Conservation (phyloP, 805 yeast genomes). For the Candida insectalens region DNA sequence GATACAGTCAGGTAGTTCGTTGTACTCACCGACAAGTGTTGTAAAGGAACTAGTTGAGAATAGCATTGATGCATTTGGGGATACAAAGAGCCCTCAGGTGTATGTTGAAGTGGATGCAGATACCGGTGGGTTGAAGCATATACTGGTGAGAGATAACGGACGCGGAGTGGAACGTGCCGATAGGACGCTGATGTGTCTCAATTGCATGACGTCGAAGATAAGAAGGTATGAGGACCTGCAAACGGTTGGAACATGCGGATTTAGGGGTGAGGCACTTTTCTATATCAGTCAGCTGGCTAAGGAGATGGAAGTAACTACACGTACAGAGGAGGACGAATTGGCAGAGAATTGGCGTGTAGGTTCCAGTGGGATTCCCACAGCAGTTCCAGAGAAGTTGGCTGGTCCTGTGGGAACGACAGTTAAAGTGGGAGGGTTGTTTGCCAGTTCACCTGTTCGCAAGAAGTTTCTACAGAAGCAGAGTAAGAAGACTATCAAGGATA, state of each 20-base stretch:
- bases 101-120: conserved; percentile 27
- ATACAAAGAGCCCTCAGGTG: conserved; percentile 15
- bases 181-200: conserved; percentile 26
- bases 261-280: conserved; percentile 41
- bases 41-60: conserved; percentile 33
- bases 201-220: conserved; percentile 35
- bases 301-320: conserved; percentile 22
- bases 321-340: conserved; percentile 19
- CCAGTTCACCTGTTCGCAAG: conserved; percentile 24
- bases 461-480: conserved; percentile 20
- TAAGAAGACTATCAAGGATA: conserved; percentile 14
- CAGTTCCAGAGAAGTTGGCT: conserved; percentile 14
- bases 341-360: conserved; percentile 29
- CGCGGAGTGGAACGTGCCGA: conserved; percentile 24
- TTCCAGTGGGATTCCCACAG: conserved; percentile 16
- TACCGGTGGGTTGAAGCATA: conserved; percentile 25
- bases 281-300: conserved; percentile 25
- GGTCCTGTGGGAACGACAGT: conserved; percentile 28
- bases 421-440: conserved; percentile 22
- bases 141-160: conserved; percentile 31
- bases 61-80: conserved; percentile 26
- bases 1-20: conserved; percentile 21
- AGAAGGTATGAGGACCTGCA: conserved; percentile 19
- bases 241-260: conserved; percentile 30
- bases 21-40: conserved; percentile 26